Percentiles rank a stretch among this genome's conserved stretches.
Conservation (phyloP, 805 yeast genomes). For the Debaryomyces tyrocola region DNA sequence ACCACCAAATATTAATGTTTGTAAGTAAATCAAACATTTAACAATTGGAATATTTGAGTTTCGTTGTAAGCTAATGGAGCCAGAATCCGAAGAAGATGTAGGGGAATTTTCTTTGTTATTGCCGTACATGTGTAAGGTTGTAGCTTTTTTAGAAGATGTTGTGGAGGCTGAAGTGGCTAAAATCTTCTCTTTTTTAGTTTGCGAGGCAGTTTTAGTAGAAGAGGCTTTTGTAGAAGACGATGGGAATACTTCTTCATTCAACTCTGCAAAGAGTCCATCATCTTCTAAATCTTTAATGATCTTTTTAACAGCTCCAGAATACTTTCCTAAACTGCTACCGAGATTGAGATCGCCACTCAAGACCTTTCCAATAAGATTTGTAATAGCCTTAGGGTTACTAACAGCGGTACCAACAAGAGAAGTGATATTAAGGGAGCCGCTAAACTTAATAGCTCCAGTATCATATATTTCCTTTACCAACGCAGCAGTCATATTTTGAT, state of each 20-base stretch:
- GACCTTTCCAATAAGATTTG: slow-evolving; percentile 20
- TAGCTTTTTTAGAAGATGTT: neutral
- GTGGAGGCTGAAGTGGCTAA: neutral
- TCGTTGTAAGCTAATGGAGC: neutral
- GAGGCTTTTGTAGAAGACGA: slow-evolving; percentile 10
- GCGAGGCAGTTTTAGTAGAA: slow-evolving; percentile 6
- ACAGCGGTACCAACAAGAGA: slow-evolving; percentile 21
- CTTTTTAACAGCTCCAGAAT: slow-evolving; percentile 28
- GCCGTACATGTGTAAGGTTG: slow-evolving; percentile 4
- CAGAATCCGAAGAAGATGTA: slow-evolving; percentile 3
- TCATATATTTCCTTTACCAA: slow-evolving; percentile 26
- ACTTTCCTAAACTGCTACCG: slow-evolving; percentile 19
- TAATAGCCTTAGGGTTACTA: slow-evolving; percentile 21
- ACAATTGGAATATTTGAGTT: slow-evolving; percentile 7
- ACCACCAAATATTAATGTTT: slow-evolving; percentile 22
- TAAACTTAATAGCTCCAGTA: slow-evolving; percentile 26
- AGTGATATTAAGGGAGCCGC: slow-evolving; percentile 26
- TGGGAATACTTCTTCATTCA: slow-evolving; percentile 36
- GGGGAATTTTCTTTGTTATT: slow-evolving; percentile 2
- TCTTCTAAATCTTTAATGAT: slow-evolving; percentile 33
- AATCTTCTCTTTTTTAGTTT: neutral
- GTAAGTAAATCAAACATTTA: slow-evolving; percentile 16
- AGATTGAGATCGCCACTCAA: slow-evolving; percentile 20
- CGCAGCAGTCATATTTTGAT: slow-evolving; percentile 35
- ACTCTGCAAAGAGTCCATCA: slow-evolving; percentile 36